Base-by-base conservation (phyloP, 768 basidiomycete species). In the Mycena belliarum region DNA sequence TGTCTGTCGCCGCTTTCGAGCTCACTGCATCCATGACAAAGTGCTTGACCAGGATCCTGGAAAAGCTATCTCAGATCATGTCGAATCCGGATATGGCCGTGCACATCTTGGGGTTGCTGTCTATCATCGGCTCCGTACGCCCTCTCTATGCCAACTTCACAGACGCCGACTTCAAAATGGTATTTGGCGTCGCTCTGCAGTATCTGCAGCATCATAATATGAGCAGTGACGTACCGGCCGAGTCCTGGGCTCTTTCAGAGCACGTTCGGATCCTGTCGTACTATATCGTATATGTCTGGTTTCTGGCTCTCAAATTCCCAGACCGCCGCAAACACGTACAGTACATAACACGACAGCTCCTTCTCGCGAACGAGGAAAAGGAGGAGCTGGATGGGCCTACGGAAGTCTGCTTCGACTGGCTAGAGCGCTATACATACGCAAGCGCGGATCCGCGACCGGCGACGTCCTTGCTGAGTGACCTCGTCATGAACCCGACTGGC, bases 351-450 rank as follows among this genome's bases (percentile, higher is more conserved):
- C 82, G 89, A 10, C 90, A 94, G 63, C 81, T 99, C 1, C 77
- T 95, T 10, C 78, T 94, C 24, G 94, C 93, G 15, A 94, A 94
- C 72, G 89, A 91, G 58, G 87, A 83, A 15, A 83, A 82, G 51
- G 74, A 76, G 2, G 79, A 83, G 38, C 76, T 95, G 6, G 97
- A 98, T 70, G 93, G 91, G 58, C 87, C 89, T 25, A 92, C 95
- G 0, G 93, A 98, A 68, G 96, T 98, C 33, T 96, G 93, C 72
- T 95, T 98, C 68, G 97, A 99, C 70, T 98, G 95, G 94, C 80
- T 99, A 18, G 89, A 93, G 11, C 82, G 97, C 18, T 97, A 97
- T 69, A 89, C 96, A 0, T 98, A 95, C 66, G 93, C 88, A 15
- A 94, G 89, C 66, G 93, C 94, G 16, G 95, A 97, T 68, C 95